Conservation (phyloP, 1,139 yeast genomes). For the Candida glucosophila region DNA sequence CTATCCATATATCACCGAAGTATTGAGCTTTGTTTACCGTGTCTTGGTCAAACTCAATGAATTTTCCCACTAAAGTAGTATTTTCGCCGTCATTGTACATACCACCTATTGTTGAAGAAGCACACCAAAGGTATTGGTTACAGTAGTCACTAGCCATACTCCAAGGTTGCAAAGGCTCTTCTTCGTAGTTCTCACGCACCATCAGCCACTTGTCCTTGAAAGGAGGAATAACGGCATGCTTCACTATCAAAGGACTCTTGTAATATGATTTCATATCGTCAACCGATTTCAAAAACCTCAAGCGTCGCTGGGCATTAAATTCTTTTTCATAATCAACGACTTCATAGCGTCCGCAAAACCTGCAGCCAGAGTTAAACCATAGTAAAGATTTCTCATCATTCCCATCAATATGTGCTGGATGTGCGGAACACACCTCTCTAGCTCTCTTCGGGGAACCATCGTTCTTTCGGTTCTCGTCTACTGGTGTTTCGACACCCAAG, state of each 20-base stretch:
- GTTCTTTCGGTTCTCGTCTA: slow-evolving; percentile 10
- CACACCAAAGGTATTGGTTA: slow-evolving; percentile 38
- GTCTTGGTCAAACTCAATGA: slow-evolving; percentile 15
- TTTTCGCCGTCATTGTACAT: slow-evolving; percentile 13
- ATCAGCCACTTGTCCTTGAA: slow-evolving; percentile 17
- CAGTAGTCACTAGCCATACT: slow-evolving; percentile 24
- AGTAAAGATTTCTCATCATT: slow-evolving; percentile 20
- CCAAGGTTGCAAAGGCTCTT: slow-evolving; percentile 26
- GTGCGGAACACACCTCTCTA: slow-evolving; percentile 33
- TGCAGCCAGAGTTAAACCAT: slow-evolving; percentile 29
- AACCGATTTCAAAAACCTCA: slow-evolving; percentile 11
- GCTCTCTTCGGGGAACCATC: slow-evolving; percentile 14
- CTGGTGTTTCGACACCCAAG: slow-evolving; percentile 19
- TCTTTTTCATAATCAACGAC: slow-evolving; percentile 17
- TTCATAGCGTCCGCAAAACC: slow-evolving; percentile 21
- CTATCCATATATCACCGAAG: slow-evolving; percentile 29
- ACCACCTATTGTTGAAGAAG: slow-evolving; percentile 35
- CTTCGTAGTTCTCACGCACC: slow-evolving; percentile 14
- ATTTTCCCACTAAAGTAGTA: slow-evolving; percentile 16
- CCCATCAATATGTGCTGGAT: slow-evolving; percentile 34
- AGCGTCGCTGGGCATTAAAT: slow-evolving; percentile 10
- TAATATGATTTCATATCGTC: slow-evolving; percentile 15
- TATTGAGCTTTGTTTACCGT: slow-evolving; percentile 16
- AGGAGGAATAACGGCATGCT: slow-evolving; percentile 24
- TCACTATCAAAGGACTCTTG: slow-evolving; percentile 14